Evolutionary conservation across 345 rosid genomes (phyloP), one percentile per base, ranked within the genome.

Genomic region (Gossypium anomalum): DNA sequence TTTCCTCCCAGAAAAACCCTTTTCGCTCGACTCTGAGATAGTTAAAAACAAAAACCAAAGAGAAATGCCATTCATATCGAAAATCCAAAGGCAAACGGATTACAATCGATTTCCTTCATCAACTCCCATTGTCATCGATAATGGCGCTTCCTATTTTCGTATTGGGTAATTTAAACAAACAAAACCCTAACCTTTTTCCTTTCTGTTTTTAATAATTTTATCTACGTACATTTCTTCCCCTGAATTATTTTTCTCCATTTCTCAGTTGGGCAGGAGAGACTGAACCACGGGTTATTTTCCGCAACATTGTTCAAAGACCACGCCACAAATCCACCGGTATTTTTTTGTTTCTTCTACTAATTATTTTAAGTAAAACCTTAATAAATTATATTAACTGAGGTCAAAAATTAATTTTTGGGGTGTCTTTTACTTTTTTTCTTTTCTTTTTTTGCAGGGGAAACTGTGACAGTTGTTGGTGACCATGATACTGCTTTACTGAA

Each of bases 241-340:
- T 4, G 23, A 38, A 14, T 41, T 63, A 2, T 38, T 43, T 51
- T 16, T n/a, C 2, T 17, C 25, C 23, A 52, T 70, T 51, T 70
- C 9, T 8, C 77, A 95, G 98, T 60, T 95, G 99, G 99, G 99
- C 99, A 1, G 99, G 97, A 77, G 99, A 95, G 89, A 84, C 76
- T 29, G 91, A 95, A 45, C 99, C 99, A 64, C 89, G 99, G 51
- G 85, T 95, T 80, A 71, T 95, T 75, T 95, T 93, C 88, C 96
- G 98, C 63, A 95, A 93, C 86, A 87, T 93, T 88, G 93, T 95
- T 70, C 99, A 95, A 78, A 87, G 99, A 72, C 98, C 99, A 0
- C 96, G 99, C 59, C 99, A 93, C 83, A 95, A 95, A 83, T 78
- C 88, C 71, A 89, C 95, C 44, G 98, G 97, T 89, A 68, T 77